Evolutionary conservation across 176 grass and related monocot species (phyloP).

Genomic region (Hordeum marinum): DNA sequence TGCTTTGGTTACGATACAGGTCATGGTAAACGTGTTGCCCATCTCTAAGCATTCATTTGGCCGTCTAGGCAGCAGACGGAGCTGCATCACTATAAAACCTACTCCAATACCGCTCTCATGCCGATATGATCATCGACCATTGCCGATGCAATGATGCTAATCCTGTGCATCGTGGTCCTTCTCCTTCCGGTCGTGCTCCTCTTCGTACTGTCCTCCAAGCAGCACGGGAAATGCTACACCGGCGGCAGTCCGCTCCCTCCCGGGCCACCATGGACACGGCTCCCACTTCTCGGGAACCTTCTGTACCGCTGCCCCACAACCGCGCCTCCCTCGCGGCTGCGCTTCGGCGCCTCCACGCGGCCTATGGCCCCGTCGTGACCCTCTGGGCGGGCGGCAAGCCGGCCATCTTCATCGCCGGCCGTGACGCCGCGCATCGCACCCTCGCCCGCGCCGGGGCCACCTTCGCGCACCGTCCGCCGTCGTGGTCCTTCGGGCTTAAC

Average conservation of each 20-base stretch:
- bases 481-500: not conserved
- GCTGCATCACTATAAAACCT: no score
- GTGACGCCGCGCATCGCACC: not conserved
- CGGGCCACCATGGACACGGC: not conserved
- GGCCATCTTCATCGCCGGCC: conserved; percentile 8
- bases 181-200: not conserved
- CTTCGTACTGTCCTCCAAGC: not conserved
- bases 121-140: not conserved
- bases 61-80: no score
- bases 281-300: not conserved
- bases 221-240: not conserved
- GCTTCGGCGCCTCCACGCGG: not conserved
- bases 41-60: no score
- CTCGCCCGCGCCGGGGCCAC: not conserved
- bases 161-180: not conserved
- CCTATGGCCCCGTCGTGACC: conserved; percentile 3
- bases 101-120: no score
- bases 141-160: not conserved
- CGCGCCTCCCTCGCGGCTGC: not conserved
- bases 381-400: not conserved
- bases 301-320: not conserved
- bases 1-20: no score
- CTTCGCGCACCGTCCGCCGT: not conserved
- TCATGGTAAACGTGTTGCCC: no score
- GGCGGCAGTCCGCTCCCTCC: not conserved